Evolutionary conservation across 2,329 filamentous ascomycete species (phyloP).

Genomic region (Aureobasidium subglaciale): DNA sequence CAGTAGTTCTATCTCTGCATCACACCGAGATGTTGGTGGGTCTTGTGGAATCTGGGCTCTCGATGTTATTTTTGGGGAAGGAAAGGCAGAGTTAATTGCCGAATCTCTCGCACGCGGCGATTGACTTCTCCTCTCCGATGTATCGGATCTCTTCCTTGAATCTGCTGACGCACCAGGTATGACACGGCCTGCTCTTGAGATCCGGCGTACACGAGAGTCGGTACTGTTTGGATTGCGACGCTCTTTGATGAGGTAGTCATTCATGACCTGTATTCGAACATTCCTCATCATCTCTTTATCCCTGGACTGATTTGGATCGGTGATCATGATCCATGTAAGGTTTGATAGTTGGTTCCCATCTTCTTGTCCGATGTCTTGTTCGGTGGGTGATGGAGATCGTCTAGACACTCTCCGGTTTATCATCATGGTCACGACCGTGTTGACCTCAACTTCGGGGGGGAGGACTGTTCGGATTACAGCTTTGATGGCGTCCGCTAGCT

Average conservation of each 20-base stretch:
- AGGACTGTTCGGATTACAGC: too few relatives aligned
- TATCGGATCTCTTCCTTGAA: not conserved
- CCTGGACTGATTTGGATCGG: constrained; percentile 23
- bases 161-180: not conserved
- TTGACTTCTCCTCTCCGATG: not conserved
- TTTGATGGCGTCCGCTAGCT: not conserved
- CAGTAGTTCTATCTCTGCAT: not conserved
- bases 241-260: constrained; percentile 27
- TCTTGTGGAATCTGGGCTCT: not conserved
- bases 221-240: constrained; percentile 22
- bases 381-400: not conserved
- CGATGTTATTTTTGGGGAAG: not conserved
- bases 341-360: constrained; percentile 12
- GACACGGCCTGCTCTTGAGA: not conserved
- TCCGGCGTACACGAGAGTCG: constrained; percentile 20
- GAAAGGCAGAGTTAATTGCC: not conserved
- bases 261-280: constrained; percentile 28
- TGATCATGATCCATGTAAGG: constrained; percentile 23
- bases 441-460: too few relatives aligned
- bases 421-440: not conserved
- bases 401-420: not conserved
- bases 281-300: constrained; percentile 24
- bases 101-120: not conserved
- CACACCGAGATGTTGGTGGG: not conserved
- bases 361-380: not conserved